These are phyloP conservation scores for Heteromeles arbutifolia DNA, from an alignment of 306 rosid species.

Conservation along the genomic window DNA sequence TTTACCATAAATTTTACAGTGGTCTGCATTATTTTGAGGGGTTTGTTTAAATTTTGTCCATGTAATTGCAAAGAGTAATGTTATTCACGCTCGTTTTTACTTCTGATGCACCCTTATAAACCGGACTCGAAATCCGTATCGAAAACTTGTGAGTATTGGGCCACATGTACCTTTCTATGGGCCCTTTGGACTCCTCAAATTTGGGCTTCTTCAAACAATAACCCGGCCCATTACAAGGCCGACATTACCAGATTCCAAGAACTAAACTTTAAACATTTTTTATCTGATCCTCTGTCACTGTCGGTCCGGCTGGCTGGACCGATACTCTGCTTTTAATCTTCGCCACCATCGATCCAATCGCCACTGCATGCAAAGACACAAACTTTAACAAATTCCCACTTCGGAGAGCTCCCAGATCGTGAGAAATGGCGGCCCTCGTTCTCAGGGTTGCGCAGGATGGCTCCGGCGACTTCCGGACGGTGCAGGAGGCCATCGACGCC, in stretches of 20 bases:
- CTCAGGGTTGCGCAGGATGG: constrained; percentile 67
- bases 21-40: no score
- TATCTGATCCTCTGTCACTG: neutral
- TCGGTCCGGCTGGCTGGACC: neutral
- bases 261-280: neutral
- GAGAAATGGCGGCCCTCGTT: constrained; percentile 48
- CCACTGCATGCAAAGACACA: constrained; percentile 8
- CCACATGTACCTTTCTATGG: no score
- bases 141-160: no score
- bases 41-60: no score
- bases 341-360: constrained; percentile 7
- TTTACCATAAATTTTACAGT: no score
- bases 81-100: no score
- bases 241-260: no score
- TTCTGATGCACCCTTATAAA: no score
- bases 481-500: constrained; percentile 81
- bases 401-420: neutral
- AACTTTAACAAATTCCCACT: neutral
- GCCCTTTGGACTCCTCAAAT: no score
- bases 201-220: neutral
- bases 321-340: neutral
- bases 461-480: constrained; percentile 52
- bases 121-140: no score
- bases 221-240: neutral
- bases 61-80: no score